Conservation (phyloP, 371 early-diverging fungal genomes). For the Lichtheimia ramosa region DNA sequence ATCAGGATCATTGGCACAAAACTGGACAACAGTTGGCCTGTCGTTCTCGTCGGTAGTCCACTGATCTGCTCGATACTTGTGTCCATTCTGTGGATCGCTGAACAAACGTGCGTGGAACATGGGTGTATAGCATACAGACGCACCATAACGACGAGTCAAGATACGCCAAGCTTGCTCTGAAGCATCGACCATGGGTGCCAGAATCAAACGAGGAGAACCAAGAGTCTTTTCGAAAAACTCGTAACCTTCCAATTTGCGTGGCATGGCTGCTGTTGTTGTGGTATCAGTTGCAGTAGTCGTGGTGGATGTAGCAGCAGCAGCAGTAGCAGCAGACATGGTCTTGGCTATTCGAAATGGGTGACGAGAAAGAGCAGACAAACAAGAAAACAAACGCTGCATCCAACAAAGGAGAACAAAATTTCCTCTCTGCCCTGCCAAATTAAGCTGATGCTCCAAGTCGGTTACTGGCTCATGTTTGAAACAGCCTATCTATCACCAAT, state of each 20-base stretch:
- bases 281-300: too few species aligned
- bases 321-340: too few species aligned
- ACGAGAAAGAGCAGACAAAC: too few species aligned
- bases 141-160: constrained; percentile 88
- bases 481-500: too few species aligned
- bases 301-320: too few species aligned
- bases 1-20: constrained; percentile 97
- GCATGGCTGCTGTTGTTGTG: constrained; percentile 9
- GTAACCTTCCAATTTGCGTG: constrained; percentile 71
- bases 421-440: too few species aligned
- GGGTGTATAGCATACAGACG: constrained; percentile 96
- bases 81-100: constrained; percentile 54
- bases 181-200: constrained; percentile 97
- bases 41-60: constrained; percentile 81
- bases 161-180: constrained; percentile 93
- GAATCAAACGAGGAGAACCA: constrained; percentile 72
- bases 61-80: constrained; percentile 70
- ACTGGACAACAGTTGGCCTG: constrained; percentile 93
- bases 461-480: too few species aligned
- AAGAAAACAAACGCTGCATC: too few species aligned
- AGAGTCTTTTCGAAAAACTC: constrained; percentile 77
- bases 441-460: too few species aligned
- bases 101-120: constrained; percentile 97
- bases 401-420: too few species aligned
- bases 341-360: too few species aligned